Evolutionary conservation across 1,139 yeast species (phyloP).

Genomic region (Suzukiozyma palmioleophila): DNA sequence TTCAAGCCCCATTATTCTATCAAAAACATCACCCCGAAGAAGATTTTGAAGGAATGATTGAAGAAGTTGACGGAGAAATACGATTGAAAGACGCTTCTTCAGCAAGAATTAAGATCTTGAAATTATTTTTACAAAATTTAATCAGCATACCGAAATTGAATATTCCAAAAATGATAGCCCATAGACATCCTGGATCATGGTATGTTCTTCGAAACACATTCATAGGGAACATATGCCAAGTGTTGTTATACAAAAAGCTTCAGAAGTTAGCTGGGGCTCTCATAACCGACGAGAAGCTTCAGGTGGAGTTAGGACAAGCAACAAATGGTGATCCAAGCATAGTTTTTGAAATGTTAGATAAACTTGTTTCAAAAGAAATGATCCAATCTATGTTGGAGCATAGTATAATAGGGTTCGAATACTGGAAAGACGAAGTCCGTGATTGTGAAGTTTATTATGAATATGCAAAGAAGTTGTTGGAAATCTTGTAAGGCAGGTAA

Average conservation of each 20-base stretch:
- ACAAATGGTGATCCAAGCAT: conserved; percentile 8
- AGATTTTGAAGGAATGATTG: conserved; percentile 28
- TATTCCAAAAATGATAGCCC: conserved; percentile 34
- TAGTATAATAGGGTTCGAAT: conserved; percentile 26
- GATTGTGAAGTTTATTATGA: conserved; percentile 31
- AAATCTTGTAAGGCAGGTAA: conserved; percentile 2
- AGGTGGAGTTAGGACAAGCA: conserved; percentile 4
- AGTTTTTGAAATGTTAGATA: conserved; percentile 14
- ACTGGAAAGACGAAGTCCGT: conserved; percentile 36
- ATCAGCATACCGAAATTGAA: conserved; percentile 29
- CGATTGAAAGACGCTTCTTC: conserved; percentile 12
- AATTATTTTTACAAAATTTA: conserved; percentile 23
- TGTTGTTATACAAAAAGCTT: conserved; percentile 32
- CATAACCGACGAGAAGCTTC: conserved; percentile 8
- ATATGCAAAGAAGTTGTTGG: conserved; percentile 21
- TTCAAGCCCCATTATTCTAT: conserved; percentile 24
- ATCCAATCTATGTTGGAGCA: conserved; percentile 27
- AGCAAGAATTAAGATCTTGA: conserved; percentile 21
- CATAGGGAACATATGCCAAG: conserved; percentile 35
- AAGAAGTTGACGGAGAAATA: conserved; percentile 13
- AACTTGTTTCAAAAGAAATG: conserved; percentile 22
- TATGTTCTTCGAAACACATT: conserved; percentile 37
- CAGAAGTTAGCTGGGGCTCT: conserved; percentile 17
- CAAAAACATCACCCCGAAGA: conserved; percentile 28
- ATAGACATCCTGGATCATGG: conserved; percentile 44